Percentiles rank a stretch among this genome's conserved stretches.
phyloP scores from a whole-genome alignment of 106 monocot species.

The Allium sativum region DNA sequence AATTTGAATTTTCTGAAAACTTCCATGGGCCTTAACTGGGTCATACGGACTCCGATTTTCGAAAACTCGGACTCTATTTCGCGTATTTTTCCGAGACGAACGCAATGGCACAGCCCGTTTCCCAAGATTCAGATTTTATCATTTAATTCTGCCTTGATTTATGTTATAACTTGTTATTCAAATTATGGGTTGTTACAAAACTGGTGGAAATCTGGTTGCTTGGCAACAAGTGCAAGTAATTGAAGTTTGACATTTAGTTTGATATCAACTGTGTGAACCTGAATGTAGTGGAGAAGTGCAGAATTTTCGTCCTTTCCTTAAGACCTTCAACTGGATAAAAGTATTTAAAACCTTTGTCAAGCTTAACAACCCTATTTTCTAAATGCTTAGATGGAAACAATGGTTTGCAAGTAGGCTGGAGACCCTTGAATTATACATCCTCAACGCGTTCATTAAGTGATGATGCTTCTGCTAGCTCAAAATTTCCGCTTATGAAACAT shows the following conservation, averaged over 20 bases:
- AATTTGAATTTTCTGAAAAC: too few relatives aligned
- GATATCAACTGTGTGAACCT: slow-evolving; percentile 83
- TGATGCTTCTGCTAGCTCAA: slow-evolving; percentile 57
- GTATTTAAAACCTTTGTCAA: slow-evolving; percentile 60
- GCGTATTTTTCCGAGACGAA: too few relatives aligned
- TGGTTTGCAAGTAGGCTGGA: slow-evolving; percentile 40
- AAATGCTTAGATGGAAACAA: slow-evolving; percentile 75
- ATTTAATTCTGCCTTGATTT: too few relatives aligned
- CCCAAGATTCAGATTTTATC: too few relatives aligned
- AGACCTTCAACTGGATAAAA: slow-evolving; percentile 43
- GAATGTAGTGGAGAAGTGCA: slow-evolving; percentile 79
- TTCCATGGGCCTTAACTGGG: too few relatives aligned
- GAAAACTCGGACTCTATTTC: too few relatives aligned
- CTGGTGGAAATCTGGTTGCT: slow-evolving; percentile 92
- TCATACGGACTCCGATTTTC: too few relatives aligned
- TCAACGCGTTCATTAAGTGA: slow-evolving; percentile 46
- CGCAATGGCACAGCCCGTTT: too few relatives aligned
- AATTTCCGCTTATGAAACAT: slow-evolving; percentile 69
- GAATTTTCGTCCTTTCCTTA: slow-evolving; percentile 84
- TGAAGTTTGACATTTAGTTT: slow-evolving; percentile 73
- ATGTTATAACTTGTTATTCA: too few relatives aligned
- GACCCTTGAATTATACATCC: slow-evolving; percentile 44
- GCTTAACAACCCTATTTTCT: slow-evolving; percentile 73
- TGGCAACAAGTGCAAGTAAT: slow-evolving; percentile 69
- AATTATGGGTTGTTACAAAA: too few relatives aligned